Evolutionary conservation across 2,329 filamentous ascomycete species (phyloP), one percentile per base, ranked within the genome.

Genomic region (Lecanicillium sp.): DNA sequence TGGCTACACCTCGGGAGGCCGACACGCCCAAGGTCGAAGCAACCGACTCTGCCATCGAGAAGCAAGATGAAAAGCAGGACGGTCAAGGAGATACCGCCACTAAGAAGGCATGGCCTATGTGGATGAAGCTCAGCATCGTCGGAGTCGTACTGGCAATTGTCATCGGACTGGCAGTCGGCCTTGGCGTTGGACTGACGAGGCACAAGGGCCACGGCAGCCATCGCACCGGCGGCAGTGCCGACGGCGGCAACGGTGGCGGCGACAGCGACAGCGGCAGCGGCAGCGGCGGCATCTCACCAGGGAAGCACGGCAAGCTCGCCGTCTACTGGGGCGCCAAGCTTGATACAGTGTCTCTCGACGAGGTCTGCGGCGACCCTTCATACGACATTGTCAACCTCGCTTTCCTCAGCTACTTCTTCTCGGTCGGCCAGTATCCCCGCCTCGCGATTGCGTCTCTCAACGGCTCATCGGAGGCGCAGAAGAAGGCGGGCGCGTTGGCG

Each of bases 351-450:
- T 48, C 53, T 2, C 51, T 56, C 7, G 47, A 52, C 24, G 38
- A 40, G 9, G 55, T 56, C 2, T 56, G 55, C 43, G 48, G 29
- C 21, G 55, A 55, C 15, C 15, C 46, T 4, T 52, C 54, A 0
- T 56, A 55, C 37, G 54, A 53, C 36, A 54, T 55, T 41, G 55
- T 56, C 43, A 54, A 55, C 48, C 41, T 56, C n/a, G 51, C 55
- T n/a, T 56, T 56, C 48, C 33, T 56, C 20, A 52, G 39, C 51
- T 30, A 49, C 44, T 55, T 55, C 47, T 51, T 51, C 43, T 29
- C 20, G 20, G 41, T 11, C 21, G 55, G 53, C 39, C 32, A 38
- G 41, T 42, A 45, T 41, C 41, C 48, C 45, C 26, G 49, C 19
- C 15, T 50, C 39, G 21, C 40, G 39, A 36, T 50, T 4, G 3